These are phyloP conservation scores for Phaffomyces antillensis DNA, from an alignment of 805 yeast genomes.

Conservation along the genomic window DNA sequence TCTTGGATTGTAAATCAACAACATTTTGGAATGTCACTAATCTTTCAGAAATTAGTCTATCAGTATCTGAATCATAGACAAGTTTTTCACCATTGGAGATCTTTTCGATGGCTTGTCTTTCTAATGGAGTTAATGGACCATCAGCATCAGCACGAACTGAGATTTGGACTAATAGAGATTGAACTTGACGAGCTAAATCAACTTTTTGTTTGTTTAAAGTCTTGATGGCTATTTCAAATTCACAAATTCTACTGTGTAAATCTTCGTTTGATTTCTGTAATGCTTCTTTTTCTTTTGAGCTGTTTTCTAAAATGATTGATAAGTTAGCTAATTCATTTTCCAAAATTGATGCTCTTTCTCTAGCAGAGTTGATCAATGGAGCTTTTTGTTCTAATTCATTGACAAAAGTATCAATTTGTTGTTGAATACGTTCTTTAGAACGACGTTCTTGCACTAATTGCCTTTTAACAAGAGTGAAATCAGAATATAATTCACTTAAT, in stretches of 20 bases:
- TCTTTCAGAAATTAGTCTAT: constrained; percentile 61
- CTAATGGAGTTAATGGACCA: constrained; percentile 56
- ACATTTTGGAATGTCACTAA: constrained; percentile 63
- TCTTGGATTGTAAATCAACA: constrained; percentile 62
- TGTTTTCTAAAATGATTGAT: constrained; percentile 45
- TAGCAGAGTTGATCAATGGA: constrained; percentile 66
- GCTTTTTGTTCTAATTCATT: constrained; percentile 71
- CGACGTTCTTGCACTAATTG: constrained; percentile 63
- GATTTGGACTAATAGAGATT: constrained; percentile 60
- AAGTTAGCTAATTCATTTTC: constrained; percentile 52
- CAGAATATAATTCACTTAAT: constrained; percentile 58
- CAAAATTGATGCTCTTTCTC: constrained; percentile 46
- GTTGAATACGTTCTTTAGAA: constrained; percentile 62
- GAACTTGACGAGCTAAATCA: constrained; percentile 82
- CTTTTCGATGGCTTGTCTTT: constrained; percentile 54
- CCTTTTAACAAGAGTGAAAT: constrained; percentile 54
- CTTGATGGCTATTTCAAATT: constrained; percentile 29
- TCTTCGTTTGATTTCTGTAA: constrained; percentile 23
- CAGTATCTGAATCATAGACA: constrained; percentile 55
- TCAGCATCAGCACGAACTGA: constrained; percentile 49
- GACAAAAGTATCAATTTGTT: constrained; percentile 64
- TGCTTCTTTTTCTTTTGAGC: constrained; percentile 41
- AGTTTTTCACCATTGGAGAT: constrained; percentile 31
- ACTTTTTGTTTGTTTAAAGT: constrained; percentile 48
- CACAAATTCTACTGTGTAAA: constrained; percentile 18